A percentile compares a stretch with the other conserved stretches of the same genome.
Conservation (phyloP, 805 yeast genomes). For the Metschnikowia gruessii region DNA sequence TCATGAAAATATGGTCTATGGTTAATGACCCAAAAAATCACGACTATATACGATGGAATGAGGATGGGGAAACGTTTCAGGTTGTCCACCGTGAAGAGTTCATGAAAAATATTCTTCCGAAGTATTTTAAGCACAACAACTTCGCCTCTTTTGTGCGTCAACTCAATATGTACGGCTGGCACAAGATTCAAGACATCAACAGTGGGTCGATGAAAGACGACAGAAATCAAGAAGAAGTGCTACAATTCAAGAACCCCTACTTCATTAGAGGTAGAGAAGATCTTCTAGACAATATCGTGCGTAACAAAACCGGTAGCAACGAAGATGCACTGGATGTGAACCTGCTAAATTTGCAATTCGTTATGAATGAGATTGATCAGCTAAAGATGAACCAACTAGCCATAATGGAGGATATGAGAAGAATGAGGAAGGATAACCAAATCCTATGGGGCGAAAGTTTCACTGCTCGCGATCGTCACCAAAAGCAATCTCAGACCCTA, state of each 20-base stretch:
- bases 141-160: constrained; percentile 96
- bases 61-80: constrained; percentile 81
- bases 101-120: constrained; percentile 80
- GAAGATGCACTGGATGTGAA: constrained; percentile 26
- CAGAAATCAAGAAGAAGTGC: constrained; percentile 65
- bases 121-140: constrained; percentile 91
- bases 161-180: constrained; percentile 99
- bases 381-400: constrained; percentile 76
- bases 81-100: constrained; percentile 82
- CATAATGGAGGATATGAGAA: constrained; percentile 77
- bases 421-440: constrained; percentile 85
- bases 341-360: constrained; percentile 44
- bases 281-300: constrained; percentile 75
- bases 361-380: constrained; percentile 69
- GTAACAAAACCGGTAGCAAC: constrained; percentile 53
- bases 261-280: constrained; percentile 80
- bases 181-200: constrained; percentile 89
- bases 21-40: constrained; percentile 75
- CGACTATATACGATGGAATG: constrained; percentile 76
- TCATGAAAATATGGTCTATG: constrained; percentile 93
- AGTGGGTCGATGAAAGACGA: constrained; percentile 60
- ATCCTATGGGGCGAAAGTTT: constrained; percentile 87
- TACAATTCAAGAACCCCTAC: constrained; percentile 85
- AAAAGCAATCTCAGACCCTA: constrained; percentile 80
- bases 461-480: constrained; percentile 78